phyloP scores from a whole-genome alignment of 1,284 basidiomycete species.

The Fomitiporia mediterranea region DNA sequence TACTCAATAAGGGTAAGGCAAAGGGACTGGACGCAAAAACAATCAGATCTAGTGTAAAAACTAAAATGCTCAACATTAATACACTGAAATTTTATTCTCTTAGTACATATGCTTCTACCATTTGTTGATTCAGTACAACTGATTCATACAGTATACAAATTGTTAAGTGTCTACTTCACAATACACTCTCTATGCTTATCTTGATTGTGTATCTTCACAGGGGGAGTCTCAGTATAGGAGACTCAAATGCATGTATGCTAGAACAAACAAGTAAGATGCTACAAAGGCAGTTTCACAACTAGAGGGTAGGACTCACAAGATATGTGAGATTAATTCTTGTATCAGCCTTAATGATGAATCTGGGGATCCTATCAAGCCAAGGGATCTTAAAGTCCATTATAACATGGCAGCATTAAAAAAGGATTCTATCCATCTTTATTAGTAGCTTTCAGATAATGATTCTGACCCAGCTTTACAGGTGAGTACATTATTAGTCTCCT shows the following conservation, averaged over 20 bases:
- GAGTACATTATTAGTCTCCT: neutral
- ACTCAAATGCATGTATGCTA: slow-evolving; percentile 32
- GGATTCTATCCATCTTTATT: neutral
- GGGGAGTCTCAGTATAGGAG: slow-evolving; percentile 32
- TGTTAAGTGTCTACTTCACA: too few relatives aligned
- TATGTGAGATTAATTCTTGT: slow-evolving; percentile 7
- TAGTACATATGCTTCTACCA: slow-evolving; percentile 30
- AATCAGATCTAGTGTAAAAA: slow-evolving; percentile 8
- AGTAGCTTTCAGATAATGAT: neutral
- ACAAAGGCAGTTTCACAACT: slow-evolving; percentile 27
- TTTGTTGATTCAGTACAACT: slow-evolving; percentile 31
- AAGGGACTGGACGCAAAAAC: neutral
- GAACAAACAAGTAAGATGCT: slow-evolving; percentile 30
- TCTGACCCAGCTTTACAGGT: neutral
- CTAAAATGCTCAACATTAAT: slow-evolving; percentile 26
- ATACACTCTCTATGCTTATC: too few relatives aligned
- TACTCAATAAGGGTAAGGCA: neutral
- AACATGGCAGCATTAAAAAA: neutral
- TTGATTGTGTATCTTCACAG: too few relatives aligned
- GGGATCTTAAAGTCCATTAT: neutral
- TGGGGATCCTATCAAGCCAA: neutral
- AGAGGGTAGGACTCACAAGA: slow-evolving; percentile 21
- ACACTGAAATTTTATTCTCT: slow-evolving; percentile 34
- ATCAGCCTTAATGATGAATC: neutral
- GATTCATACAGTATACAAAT: slow-evolving; percentile 33